Evolutionary conservation across 345 rosid species (phyloP), one percentile per base, ranked within the genome.

Genomic region (Pistacia integerrima): DNA sequence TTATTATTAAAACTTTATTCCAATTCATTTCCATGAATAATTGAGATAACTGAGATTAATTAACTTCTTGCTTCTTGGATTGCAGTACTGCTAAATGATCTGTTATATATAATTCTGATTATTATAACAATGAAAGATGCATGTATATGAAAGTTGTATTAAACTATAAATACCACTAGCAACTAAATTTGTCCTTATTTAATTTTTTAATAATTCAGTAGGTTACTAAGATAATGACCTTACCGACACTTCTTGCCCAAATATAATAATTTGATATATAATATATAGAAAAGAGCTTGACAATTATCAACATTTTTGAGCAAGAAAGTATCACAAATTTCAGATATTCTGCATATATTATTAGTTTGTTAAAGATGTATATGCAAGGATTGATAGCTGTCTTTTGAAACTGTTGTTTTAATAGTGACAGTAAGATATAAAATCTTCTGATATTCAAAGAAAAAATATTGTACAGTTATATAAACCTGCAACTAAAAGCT

Each of bases 101-200:
- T 61, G 20, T 64, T 55, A 59, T 49, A 70, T 56, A 65, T 14
- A 69, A 38, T 75, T 57, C 76, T 41, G 18, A 67, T 59, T 64
- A 75, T 64, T 22, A 74, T 58, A 75, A 9, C 14, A 65, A 65
- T 36, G 54, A 74, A 36, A 65, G 62, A 38, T 51, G 57, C 20
- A 66, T 12, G 67, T 62, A 69, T 20, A 48, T 51, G 80, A 61
- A 54, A 68, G 61, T 62, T 73, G 71, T 33, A 46, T 61, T 73
- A 61, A 77, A 73, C 54, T 68, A 76, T 11, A 8, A 70, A 73
- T 14, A 55, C 72, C 56, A 73, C 69, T 64, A 74, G 78, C 81
- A 65, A 71, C 85, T 72, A 73, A 2, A 38, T 74, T 80, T 84
- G 84, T 84, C 87, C 54, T 64, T n/a, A 65, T 63, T n/a, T 60